A percentile compares a stretch with the other conserved stretches of the same genome.
Conservation (phyloP, 257 asterid genomes). For the Cruciata laevipes region DNA sequence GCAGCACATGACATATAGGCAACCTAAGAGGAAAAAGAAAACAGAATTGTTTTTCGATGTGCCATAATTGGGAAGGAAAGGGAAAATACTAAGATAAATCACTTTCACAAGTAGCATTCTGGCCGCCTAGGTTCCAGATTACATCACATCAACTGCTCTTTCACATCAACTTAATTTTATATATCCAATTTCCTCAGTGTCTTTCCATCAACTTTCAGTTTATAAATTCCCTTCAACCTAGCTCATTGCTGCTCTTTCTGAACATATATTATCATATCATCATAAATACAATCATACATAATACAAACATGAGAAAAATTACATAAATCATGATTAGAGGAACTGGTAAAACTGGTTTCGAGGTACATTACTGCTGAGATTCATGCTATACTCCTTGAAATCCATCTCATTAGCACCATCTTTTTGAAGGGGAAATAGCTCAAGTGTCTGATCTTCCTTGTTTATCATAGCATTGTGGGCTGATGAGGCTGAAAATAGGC, state of each 20-base stretch:
- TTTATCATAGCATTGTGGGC: neutral
- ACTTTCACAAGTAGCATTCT: conserved; percentile 4
- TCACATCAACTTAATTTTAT: conserved; percentile 15
- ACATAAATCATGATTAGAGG: conserved; percentile 17
- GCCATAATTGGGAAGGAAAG: neutral
- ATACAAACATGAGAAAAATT: neutral
- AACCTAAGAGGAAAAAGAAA: neutral
- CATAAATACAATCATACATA: no score
- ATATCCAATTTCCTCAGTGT: conserved; percentile 3
- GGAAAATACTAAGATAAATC: conserved; percentile 5
- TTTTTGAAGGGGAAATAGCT: conserved; percentile 40
- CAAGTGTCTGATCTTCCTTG: conserved; percentile 29
- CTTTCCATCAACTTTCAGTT: conserved; percentile 4
- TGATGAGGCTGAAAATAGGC: conserved; percentile 4
- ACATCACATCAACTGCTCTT: conserved; percentile 17
- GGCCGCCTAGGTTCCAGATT: conserved; percentile 16
- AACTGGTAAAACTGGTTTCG: conserved; percentile 49
- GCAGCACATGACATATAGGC: neutral
- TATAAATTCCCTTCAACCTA: neutral
- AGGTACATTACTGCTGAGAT: conserved; percentile 3
- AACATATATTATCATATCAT: neutral
- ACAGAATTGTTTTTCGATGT: neutral
- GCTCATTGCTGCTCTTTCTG: no score
- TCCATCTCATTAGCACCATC: conserved; percentile 7
- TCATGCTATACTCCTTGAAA: conserved; percentile 16